A percentile compares a stretch with the other conserved stretches of the same genome.
These are phyloP conservation scores for Fusarium nurragi DNA, from an alignment of 2,329 filamentous ascomycete genomes.

Conservation along the genomic window DNA sequence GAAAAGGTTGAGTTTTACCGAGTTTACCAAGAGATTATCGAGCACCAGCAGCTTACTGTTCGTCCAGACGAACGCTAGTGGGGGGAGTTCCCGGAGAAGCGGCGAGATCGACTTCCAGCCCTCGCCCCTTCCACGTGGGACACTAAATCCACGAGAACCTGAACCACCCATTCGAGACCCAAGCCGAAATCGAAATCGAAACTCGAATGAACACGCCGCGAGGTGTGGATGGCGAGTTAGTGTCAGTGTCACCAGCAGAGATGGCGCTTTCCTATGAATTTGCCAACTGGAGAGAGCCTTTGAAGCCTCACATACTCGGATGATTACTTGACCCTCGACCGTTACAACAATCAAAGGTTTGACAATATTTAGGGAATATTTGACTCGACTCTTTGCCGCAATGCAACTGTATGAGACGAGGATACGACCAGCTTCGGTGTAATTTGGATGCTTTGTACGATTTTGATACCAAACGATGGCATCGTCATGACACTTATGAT, in stretches of 20 bases:
- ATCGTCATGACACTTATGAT: slow-evolving; percentile 43
- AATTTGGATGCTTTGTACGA: slow-evolving; percentile 41
- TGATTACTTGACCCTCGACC: not conserved
- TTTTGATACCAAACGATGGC: slow-evolving; percentile 45
- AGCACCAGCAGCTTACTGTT: slow-evolving; percentile 69
- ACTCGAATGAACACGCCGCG: slow-evolving; percentile 50
- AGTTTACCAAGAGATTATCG: slow-evolving; percentile 68
- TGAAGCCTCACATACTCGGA: not conserved
- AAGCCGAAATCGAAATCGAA: slow-evolving; percentile 43
- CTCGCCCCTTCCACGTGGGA: slow-evolving; percentile 48
- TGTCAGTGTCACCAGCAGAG: slow-evolving; percentile 62
- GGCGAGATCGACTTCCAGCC: slow-evolving; percentile 56
- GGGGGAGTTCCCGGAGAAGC: slow-evolving; percentile 59
- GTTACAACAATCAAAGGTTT: slow-evolving; percentile 3
- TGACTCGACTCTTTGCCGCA: slow-evolving; percentile 1
- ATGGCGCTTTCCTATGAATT: slow-evolving; percentile 63
- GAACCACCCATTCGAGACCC: slow-evolving; percentile 47
- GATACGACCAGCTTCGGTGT: slow-evolving; percentile 14
- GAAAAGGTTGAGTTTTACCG: slow-evolving; percentile 69
- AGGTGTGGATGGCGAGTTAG: slow-evolving; percentile 67
- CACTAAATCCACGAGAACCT: slow-evolving; percentile 56
- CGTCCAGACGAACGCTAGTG: slow-evolving; percentile 65
- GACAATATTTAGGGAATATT: slow-evolving; percentile 1
- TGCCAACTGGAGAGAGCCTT: not conserved
- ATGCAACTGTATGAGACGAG: slow-evolving; percentile 1